Conservation (phyloP, 2,329 filamentous ascomycete genomes). For the Hypoxylon rubiginosum region DNA sequence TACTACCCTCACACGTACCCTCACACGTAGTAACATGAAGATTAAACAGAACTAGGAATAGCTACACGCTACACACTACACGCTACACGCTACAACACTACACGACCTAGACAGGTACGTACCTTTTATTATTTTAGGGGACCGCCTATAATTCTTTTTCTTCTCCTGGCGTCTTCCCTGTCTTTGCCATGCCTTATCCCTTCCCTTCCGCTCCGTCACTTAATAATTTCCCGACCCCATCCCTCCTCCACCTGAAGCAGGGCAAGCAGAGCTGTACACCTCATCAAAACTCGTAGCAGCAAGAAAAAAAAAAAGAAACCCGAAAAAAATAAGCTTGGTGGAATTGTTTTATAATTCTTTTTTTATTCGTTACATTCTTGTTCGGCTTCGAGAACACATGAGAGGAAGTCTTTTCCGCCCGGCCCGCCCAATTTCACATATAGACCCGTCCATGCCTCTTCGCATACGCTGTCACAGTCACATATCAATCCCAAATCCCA, state of each 20-base stretch:
- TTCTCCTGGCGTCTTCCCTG: slow-evolving; percentile 42
- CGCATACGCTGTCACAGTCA: not conserved
- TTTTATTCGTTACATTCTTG: slow-evolving; percentile 22
- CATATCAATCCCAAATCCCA: not conserved
- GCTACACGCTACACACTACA: slow-evolving; percentile 14
- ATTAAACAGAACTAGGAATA: slow-evolving; percentile 1
- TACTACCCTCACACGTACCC: not conserved
- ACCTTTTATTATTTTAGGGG: slow-evolving; percentile 38
- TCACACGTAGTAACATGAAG: not conserved
- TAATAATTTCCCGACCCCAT: slow-evolving; percentile 51
- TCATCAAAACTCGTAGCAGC: slow-evolving; percentile 37
- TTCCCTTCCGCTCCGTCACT: slow-evolving; percentile 48
- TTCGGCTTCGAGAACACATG: slow-evolving; percentile 20
- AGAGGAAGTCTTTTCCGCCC: slow-evolving; percentile 25
- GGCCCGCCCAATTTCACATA: slow-evolving; percentile 25
- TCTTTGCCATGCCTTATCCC: slow-evolving; percentile 48
- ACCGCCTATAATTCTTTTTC: slow-evolving; percentile 35
- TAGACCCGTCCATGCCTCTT: not conserved
- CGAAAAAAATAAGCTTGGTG: slow-evolving; percentile 23
- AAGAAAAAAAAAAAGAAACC: slow-evolving; percentile 23
- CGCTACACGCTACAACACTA: not conserved
- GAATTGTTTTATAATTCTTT: slow-evolving; percentile 32
- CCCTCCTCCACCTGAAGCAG: slow-evolving; percentile 43
- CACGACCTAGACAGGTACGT: slow-evolving; percentile 22
- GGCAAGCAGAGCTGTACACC: slow-evolving; percentile 38